These are phyloP conservation scores for Fusarium lyarnte DNA, from an alignment of 2,329 filamentous ascomycete genomes.

Conservation along the genomic window DNA sequence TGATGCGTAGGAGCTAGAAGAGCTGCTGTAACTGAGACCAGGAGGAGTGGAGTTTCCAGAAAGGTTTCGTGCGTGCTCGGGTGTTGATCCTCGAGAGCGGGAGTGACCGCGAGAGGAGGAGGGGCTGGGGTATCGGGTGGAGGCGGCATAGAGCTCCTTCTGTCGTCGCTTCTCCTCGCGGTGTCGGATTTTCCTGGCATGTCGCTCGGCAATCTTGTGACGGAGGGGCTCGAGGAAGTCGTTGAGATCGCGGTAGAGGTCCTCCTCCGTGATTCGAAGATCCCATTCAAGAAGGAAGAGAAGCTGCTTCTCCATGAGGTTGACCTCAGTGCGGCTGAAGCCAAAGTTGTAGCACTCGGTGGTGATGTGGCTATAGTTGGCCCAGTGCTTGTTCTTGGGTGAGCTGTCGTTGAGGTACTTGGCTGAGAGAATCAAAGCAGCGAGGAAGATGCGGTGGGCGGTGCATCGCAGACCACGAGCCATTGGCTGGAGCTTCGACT, in stretches of 20 bases:
- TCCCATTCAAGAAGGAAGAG: slow-evolving; percentile 96
- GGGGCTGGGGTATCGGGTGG: slow-evolving; percentile 56
- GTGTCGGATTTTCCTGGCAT: slow-evolving; percentile 61
- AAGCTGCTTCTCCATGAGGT: slow-evolving; percentile 99
- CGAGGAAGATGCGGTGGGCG: slow-evolving; percentile 96
- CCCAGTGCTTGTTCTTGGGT: slow-evolving; percentile 99
- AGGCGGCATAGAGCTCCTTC: slow-evolving; percentile 50
- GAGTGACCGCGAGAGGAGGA: slow-evolving; percentile 57
- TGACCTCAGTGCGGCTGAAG: slow-evolving; percentile 95
- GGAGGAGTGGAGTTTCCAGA: slow-evolving; percentile 54
- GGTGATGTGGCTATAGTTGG: slow-evolving; percentile 85
- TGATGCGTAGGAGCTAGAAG: slow-evolving; percentile 60
- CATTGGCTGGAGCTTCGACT: slow-evolving; percentile 86
- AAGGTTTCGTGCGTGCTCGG: slow-evolving; percentile 53
- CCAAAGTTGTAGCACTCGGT: slow-evolving; percentile 75
- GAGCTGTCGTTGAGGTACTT: slow-evolving; percentile 99
- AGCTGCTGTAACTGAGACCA: slow-evolving; percentile 60
- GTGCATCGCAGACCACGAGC: slow-evolving; percentile 97
- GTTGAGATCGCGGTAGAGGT: slow-evolving; percentile 88
- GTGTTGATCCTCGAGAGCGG: slow-evolving; percentile 52
- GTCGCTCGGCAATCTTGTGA: slow-evolving; percentile 61
- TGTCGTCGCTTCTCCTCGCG: slow-evolving; percentile 57
- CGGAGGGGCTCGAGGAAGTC: slow-evolving; percentile 89
- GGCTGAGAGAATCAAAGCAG: slow-evolving; percentile 83
- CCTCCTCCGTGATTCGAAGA: slow-evolving; percentile 82